Base-by-base conservation (phyloP, 1,284 basidiomycete species). In the Thecaphora thlaspeos region DNA sequence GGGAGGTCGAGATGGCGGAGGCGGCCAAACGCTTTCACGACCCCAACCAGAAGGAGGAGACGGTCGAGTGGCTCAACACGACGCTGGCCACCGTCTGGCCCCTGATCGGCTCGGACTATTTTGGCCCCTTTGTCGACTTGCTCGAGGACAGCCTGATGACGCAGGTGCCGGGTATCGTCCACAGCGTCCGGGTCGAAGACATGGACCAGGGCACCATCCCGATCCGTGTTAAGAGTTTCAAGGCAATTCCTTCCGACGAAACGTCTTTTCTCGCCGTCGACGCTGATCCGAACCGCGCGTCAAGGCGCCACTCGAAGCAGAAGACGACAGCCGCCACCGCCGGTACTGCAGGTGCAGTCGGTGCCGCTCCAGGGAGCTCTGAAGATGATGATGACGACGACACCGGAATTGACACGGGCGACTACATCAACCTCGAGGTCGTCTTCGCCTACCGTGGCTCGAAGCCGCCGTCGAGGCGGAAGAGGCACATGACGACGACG, bases 71-170 rank as follows among this genome's bases (percentile, higher is more conserved):
- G 73, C 60, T 75, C 64, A 75, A 75, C 54, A 50, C 54, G 49
- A 52, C 69, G 4, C 59, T 75, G 9, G 56, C 53, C 17, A 62
- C 58, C 11, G 61, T 69, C 3, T 73, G 71, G 73, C 73, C 73
- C 3, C 59, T 73, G 22, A 73, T 75, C 57, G 65, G 57, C 21
- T 42, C 57, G n/a, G 64, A 70, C 37, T 72, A 71, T 50, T 73
- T 75, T 58, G 64, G 56, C 14, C 73, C 73, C 0, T 72, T 75
- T 36, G 44, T 73, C 46, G 73, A 75, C 43, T 58, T 75, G 14
- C 57, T 75, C 32, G 73, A 75, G 55, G 73, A 75, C 47, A 68
- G 69, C 12, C 56, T 75, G 14, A 71, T 72, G 70, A 66, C 66
- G 2, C 71, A 75, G 48, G 70, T 75, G n/a, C 71, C 71, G 9